phyloP scores from a whole-genome alignment of 2,329 filamentous ascomycete genomes.

The Cladophialophora psammophila region DNA sequence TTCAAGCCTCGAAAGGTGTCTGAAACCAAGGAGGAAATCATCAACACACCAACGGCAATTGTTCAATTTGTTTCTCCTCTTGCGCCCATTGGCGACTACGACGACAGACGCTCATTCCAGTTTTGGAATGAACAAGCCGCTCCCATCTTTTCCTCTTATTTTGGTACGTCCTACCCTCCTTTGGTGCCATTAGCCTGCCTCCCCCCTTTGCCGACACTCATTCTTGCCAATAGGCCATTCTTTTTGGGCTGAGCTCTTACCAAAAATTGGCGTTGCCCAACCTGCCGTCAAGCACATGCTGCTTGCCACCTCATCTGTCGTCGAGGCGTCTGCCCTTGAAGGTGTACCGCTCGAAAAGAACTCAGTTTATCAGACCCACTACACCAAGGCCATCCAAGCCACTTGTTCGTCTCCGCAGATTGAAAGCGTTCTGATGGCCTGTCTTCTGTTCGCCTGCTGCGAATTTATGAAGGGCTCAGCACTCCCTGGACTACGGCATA shows the following conservation, averaged over 20 bases:
- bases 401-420: constrained; percentile 31
- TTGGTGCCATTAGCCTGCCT: not conserved
- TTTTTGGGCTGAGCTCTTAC: constrained; percentile 33
- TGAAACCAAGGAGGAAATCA: not conserved
- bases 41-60: constrained; percentile 2
- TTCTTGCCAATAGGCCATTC: constrained; percentile 24
- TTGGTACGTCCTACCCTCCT: constrained; percentile 22
- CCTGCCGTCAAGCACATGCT: constrained; percentile 33
- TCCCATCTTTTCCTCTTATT: constrained; percentile 34
- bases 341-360: constrained; percentile 27
- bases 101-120: constrained; percentile 32
- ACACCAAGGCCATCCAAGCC: constrained; percentile 32
- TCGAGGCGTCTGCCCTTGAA: constrained; percentile 23
- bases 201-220: constrained; percentile 2
- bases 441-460: constrained; percentile 35
- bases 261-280: constrained; percentile 29
- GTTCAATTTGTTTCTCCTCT: constrained; percentile 28
- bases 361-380: constrained; percentile 33
- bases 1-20: constrained; percentile 31
- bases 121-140: constrained; percentile 33
- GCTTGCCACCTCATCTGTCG: constrained; percentile 30
- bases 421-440: constrained; percentile 33
- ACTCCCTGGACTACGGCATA: constrained; percentile 23
- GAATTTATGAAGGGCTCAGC: constrained; percentile 32
- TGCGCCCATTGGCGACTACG: constrained; percentile 20